Evolutionary conservation across 1,139 yeast genomes (phyloP), one percentile per base, ranked within the genome.

Genomic region (Suhomyces bribrorum): DNA sequence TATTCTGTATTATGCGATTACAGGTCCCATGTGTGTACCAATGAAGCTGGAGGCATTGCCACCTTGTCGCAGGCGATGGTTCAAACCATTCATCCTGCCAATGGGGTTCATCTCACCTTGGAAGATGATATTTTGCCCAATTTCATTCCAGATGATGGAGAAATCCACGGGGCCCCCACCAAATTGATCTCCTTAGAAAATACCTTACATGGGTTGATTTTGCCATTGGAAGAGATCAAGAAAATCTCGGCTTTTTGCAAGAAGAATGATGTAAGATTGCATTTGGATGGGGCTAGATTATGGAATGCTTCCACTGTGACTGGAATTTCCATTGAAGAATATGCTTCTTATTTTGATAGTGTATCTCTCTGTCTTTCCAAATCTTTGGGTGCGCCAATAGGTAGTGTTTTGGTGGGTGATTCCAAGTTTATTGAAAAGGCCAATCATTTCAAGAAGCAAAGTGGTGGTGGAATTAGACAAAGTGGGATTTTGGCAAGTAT

Each of bases 381-480:
- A 65, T 86, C 95, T 4, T 73, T 90, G 54, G 96, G 96, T 45
- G 97, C 97, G 1, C 97, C 97, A 42, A 81, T 89, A 55, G 97
- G 97, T 5, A 86, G 96, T 14, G 80, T 90, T 4, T 71, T 90
- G 36, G 97, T 89, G 41, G 94, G 95, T 34, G 69, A 74, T 36
- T 52, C 62, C 14, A 68, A 68, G 39, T 74, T 83, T 49, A 83
- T 89, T 49, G 69, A 72, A 52, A 83, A 81, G 56, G 90, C 95
- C 31, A 83, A 82, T 57, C 95, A 90, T 68, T 85, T 89, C 69
- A 83, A 87, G 55, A 90, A 90, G 62, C 97, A 90, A 66, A 82
- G 81, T 55, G 97, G 97, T 54, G 97, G 97, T 52, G 97, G 97
- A 47, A 79, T 90, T 46, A 77, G 97, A 61, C 97, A 90, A 63